Percentiles rank a stretch among this genome's conserved stretches.
These are phyloP conservation scores for Cryptococcus deneoformans DNA, from an alignment of 1,284 basidiomycete species.

Conservation along the genomic window DNA sequence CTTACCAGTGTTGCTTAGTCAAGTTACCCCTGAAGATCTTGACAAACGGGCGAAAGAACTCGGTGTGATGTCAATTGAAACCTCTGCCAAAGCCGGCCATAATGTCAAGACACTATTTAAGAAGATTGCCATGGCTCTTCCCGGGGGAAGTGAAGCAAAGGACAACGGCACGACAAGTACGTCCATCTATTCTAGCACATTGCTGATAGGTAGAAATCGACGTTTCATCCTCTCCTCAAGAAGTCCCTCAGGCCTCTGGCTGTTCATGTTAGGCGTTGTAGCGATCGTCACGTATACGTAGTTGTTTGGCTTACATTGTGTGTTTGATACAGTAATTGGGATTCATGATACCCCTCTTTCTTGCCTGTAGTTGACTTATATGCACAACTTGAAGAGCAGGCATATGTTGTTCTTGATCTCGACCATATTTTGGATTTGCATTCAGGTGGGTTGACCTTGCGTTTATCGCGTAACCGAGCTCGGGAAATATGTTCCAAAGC, in stretches of 20 bases:
- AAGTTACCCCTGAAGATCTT: conserved; percentile 98
- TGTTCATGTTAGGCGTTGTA: conserved; percentile 40
- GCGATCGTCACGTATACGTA: no score
- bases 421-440: no score
- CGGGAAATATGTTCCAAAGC: no score
- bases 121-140: conserved; percentile 97
- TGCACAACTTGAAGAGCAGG: no score
- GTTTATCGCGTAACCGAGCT: no score
- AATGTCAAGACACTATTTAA: conserved; percentile 98
- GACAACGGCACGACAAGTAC: conserved; percentile 59
- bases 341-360: no score
- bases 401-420: no score
- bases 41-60: conserved; percentile 90
- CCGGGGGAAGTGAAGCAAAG: conserved; percentile 86
- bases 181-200: conserved; percentile 8
- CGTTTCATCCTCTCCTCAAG: conserved; percentile 40
- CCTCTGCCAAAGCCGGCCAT: conserved; percentile 97
- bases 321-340: no score
- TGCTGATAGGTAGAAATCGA: conserved; percentile 44
- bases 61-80: conserved; percentile 99
- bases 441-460: no score
- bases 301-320: no score
- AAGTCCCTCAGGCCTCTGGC: conserved; percentile 43
- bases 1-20: conserved; percentile 54
- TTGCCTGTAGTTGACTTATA: no score